These are phyloP conservation scores for Fagopyrum homotropicum DNA, from an alignment of 148 eudicot species.

Conservation along the genomic window DNA sequence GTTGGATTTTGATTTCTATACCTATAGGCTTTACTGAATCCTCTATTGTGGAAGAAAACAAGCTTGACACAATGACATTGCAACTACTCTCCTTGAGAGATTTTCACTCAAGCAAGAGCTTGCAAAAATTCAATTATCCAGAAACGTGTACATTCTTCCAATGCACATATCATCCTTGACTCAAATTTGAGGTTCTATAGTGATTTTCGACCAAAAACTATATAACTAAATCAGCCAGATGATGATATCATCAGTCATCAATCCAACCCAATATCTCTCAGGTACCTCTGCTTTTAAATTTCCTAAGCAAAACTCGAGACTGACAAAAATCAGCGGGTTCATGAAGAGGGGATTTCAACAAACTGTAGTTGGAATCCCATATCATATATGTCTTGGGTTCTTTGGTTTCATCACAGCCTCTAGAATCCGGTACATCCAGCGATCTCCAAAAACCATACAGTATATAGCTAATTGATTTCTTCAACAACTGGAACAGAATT, in stretches of 20 bases:
- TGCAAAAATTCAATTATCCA: too few relatives aligned
- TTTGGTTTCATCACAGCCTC: constrained; percentile 65
- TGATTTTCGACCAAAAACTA: background rate
- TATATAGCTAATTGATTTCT: background rate
- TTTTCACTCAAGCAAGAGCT: too few relatives aligned
- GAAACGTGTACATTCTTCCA: too few relatives aligned
- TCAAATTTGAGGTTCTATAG: too few relatives aligned
- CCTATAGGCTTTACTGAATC: too few relatives aligned
- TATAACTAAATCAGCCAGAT: background rate
- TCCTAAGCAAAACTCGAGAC: constrained; percentile 9
- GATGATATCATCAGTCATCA: background rate
- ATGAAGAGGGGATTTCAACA: constrained; percentile 4
- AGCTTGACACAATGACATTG: too few relatives aligned
- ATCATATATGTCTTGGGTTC: constrained; percentile 27
- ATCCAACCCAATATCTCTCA: background rate
- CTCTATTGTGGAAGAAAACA: too few relatives aligned
- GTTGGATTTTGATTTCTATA: too few relatives aligned
- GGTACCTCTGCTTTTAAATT: background rate
- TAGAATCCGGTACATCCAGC: constrained; percentile 81
- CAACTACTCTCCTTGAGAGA: too few relatives aligned
- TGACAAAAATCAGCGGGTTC: constrained; percentile 5
- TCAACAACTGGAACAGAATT: constrained; percentile 14
- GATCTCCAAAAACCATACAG: constrained; percentile 23
- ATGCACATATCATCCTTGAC: too few relatives aligned
- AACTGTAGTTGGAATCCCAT: background rate